Evolutionary conservation across 495 filamentous ascomycete species (phyloP).

Genomic region (Zalerion maritima): DNA sequence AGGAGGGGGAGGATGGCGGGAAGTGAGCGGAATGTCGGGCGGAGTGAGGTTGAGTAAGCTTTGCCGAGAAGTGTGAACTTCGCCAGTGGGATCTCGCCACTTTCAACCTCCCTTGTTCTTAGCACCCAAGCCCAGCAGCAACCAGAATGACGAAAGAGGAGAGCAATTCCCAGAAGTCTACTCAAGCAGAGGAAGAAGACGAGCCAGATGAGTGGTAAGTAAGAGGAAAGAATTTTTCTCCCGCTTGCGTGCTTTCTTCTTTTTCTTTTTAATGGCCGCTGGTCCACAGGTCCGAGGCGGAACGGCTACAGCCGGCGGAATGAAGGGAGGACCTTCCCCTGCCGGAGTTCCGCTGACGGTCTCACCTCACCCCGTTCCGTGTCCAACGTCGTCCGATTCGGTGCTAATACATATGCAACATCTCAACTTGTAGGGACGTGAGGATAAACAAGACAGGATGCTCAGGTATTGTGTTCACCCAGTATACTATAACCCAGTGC

Average conservation of each 20-base stretch:
- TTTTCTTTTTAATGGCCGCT: conserved; percentile 1
- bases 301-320: conserved; percentile 2
- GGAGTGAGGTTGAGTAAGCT: too few relatives aligned
- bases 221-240: neutral
- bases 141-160: conserved; percentile 37
- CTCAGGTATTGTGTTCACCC: conserved; percentile 43
- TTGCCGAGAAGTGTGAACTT: too few relatives aligned
- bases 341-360: neutral
- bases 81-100: too few relatives aligned
- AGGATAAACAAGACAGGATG: conserved; percentile 95
- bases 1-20: too few relatives aligned
- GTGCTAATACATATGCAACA: conserved; percentile 1
- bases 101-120: too few relatives aligned
- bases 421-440: conserved; percentile 48
- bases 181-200: conserved; percentile 47
- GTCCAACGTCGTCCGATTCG: too few relatives aligned
- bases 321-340: neutral
- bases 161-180: conserved; percentile 22
- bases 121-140: too few relatives aligned
- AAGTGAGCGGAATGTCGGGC: too few relatives aligned
- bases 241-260: conserved; percentile 3
- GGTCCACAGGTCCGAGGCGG: neutral
- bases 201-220: conserved; percentile 90
- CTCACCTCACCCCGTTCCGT: too few relatives aligned
- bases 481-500: neutral